A percentile compares a stretch with the other conserved stretches of the same genome.
Evolutionary conservation across 208 protist species (phyloP).

Genomic region (Crithidia bombi): DNA sequence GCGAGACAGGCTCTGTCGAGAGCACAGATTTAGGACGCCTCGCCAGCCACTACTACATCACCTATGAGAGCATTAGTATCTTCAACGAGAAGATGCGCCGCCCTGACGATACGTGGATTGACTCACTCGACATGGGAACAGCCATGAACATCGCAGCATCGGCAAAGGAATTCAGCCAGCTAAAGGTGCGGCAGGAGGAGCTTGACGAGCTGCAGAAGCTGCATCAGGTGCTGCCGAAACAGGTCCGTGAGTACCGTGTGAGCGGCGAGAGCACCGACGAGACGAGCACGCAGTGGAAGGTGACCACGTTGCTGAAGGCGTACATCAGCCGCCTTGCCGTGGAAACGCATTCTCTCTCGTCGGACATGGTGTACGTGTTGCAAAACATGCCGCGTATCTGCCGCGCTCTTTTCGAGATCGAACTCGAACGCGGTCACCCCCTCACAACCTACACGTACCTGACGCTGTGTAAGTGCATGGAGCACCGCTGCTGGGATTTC

Average conservation of each 20-base stretch:
- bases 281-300: conserved; percentile 93
- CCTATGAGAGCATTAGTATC: conserved; percentile 94
- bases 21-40: conserved; percentile 96
- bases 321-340: conserved; percentile 93
- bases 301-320: conserved; percentile 97
- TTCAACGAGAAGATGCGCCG: conserved; percentile 94
- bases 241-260: conserved; percentile 69
- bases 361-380: conserved; percentile 96
- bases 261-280: conserved; percentile 85
- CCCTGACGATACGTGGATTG: conserved; percentile 86
- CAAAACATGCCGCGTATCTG: conserved; percentile 97
- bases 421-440: conserved; percentile 92
- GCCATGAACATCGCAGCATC: conserved; percentile 93
- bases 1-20: conserved; percentile 95
- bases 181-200: conserved; percentile 97
- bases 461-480: conserved; percentile 93
- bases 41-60: conserved; percentile 98
- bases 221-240: conserved; percentile 57
- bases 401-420: conserved; percentile 98
- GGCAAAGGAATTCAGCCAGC: conserved; percentile 97
- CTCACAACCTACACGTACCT: conserved; percentile 88
- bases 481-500: conserved; percentile 94
- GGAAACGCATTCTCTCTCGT: conserved; percentile 92
- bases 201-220: conserved; percentile 93
- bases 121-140: conserved; percentile 89